Base-by-base conservation (phyloP, 2,329 filamentous ascomycete species). In the Escovopsis sp. region DNA sequence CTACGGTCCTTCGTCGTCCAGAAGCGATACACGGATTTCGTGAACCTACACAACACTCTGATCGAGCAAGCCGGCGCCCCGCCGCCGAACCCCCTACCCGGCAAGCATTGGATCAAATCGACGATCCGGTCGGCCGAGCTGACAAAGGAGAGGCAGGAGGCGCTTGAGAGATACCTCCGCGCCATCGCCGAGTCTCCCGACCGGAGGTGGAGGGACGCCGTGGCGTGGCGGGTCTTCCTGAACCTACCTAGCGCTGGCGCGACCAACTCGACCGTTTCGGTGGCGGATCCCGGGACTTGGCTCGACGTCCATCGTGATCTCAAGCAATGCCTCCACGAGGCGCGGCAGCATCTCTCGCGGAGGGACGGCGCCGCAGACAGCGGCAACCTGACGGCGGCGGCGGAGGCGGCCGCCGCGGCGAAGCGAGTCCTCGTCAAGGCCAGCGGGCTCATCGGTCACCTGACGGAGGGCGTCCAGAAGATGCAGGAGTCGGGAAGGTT, bases 1-100 rank as follows among this genome's bases (percentile, higher is more conserved):
- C 72, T 89, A 12, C 77, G 82, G 39, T 82, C 82, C 4, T 83
- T 81, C 53, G 80, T 82, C 49, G 69, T 87, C 5, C 77, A 80
- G 54, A 89, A 88, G 62, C 82, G 85, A 53, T 93, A 89, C 67
- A 85, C 80, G 42, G 85, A 91, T 57, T 91, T 91, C 56, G 66
- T 68, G 43, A 59, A 68, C 38, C 75, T 93, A 12, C 76, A 91
- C 62, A 59, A 66, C 28, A 62, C 72, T 4, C 70, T 93, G 8
- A 67, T 69, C 18, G 64, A 70, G 35, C 66, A 76, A 40, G 72
- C 80, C 44, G 77, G 77, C 51, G 56, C 66, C 19, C 59, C 81
- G 18, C 83, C 85, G 7, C 85, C 85, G 0, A 66, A 68, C 1
- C 64, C 80, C 0, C 67, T 89, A 2, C 85, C 85, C 0, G 65